Base-by-base conservation (phyloP, 2,329 filamentous ascomycete genomes). In the Chaetomiaceae sp. region DNA sequence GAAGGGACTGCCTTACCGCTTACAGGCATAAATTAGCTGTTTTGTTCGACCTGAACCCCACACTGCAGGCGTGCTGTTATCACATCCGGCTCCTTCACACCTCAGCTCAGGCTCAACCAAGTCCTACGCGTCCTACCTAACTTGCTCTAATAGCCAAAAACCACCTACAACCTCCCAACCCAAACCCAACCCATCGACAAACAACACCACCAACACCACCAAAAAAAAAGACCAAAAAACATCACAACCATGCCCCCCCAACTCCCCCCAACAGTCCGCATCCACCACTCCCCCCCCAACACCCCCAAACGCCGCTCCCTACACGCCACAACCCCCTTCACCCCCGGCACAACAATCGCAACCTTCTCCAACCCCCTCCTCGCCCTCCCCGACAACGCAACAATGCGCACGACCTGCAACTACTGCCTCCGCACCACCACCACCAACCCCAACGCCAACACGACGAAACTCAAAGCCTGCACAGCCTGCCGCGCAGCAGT, bases 401-500 rank as follows among this genome's bases (percentile, higher is more conserved):
- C 70, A 53, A 68, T 75, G 49, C 44, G 60, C 3, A 57, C 61
- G 14, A 68, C 72, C 27, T 83, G 79, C 68, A 72, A 72, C 55
- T 66, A 73, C 66, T 82, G 78, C 63, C 68, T 80, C 23, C 31
- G 33, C 47, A 35, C 38, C 20, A 62, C 61, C 37, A 47, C 47
- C 20, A 3, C 35, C 20, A 58, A 46, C 37, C 33, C 41, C 40
- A 45, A 25, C 20, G 44, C 58, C 23, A 58, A 56, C 19, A 41
- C 50, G 33, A 41, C 35, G n/a, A 19, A 50, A 25, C 20, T 46
- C 7, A 48, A 34, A 14, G 35, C 51, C 0, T 85, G 81, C 65
- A 73, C 74, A 0, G 74, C 70, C 43, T 85, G 81, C 66, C 72
- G 68, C 23, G 68, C 73, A 1, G 71, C 73, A 3, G 71, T 68